These are phyloP conservation scores for Massariosphaeria phaeospora DNA, from an alignment of 495 filamentous ascomycete genomes.

Conservation along the genomic window DNA sequence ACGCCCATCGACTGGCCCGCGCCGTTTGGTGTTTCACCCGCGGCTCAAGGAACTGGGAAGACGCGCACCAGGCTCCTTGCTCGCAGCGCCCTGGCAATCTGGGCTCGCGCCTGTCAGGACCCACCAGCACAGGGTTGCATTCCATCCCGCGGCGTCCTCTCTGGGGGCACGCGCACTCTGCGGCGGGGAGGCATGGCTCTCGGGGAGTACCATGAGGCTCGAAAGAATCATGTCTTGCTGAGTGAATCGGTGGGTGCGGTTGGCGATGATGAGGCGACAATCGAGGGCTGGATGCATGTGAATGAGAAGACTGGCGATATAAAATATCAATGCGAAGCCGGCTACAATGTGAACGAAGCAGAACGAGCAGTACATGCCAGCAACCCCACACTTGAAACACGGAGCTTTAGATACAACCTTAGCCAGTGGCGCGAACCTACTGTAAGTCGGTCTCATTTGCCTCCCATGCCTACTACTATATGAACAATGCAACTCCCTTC, in stretches of 20 bases:
- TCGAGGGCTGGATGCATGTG: conserved; percentile 15
- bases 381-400: conserved; percentile 32
- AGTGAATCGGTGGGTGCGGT: conserved; percentile 8
- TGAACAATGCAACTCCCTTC: conserved; percentile 19
- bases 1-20: conserved; percentile 15
- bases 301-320: conserved; percentile 21
- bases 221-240: conserved; percentile 25
- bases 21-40: conserved; percentile 31
- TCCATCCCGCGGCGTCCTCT: conserved; percentile 23
- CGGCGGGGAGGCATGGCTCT: conserved; percentile 16
- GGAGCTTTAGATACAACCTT: conserved; percentile 27
- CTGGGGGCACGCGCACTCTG: conserved; percentile 17
- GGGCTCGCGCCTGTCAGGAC: conserved; percentile 6
- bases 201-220: conserved; percentile 24
- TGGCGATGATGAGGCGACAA: conserved; percentile 16
- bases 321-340: conserved; percentile 23
- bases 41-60: conserved; percentile 8
- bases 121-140: conserved; percentile 21
- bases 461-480: conserved; percentile 20
- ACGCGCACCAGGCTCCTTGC: conserved; percentile 25
- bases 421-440: background rate
- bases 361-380: conserved; percentile 9
- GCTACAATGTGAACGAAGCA: conserved; percentile 1
- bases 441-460: conserved; percentile 15
- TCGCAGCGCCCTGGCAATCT: background rate